These are phyloP conservation scores for Claviceps capensis DNA, from an alignment of 2,329 filamentous ascomycete species.

Conservation along the genomic window DNA sequence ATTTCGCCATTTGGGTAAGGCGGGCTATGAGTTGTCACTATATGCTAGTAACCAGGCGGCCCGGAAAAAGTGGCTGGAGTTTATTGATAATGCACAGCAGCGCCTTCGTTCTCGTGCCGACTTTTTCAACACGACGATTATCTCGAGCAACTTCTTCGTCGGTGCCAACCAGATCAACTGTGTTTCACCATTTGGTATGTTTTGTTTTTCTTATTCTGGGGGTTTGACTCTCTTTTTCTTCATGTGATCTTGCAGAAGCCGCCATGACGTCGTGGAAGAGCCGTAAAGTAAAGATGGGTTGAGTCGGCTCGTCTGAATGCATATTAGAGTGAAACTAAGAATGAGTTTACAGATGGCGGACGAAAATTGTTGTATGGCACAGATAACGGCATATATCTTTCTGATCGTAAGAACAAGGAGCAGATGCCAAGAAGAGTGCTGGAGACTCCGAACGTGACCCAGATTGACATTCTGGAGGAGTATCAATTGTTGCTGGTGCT, in stretches of 20 bases:
- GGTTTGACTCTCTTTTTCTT: background rate
- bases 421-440: slow-evolving; percentile 67
- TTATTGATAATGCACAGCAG: slow-evolving; percentile 82
- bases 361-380: slow-evolving; percentile 91
- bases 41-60: slow-evolving; percentile 77
- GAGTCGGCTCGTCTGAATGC: background rate
- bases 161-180: slow-evolving; percentile 79
- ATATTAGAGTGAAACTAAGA: background rate
- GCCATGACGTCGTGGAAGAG: background rate
- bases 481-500: slow-evolving; percentile 84
- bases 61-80: slow-evolving; percentile 92
- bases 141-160: slow-evolving; percentile 47
- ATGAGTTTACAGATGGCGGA: slow-evolving; percentile 56
- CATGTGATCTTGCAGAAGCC: background rate
- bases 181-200: slow-evolving; percentile 74
- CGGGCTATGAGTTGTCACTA: slow-evolving; percentile 82
- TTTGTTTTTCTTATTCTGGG: background rate
- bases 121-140: slow-evolving; percentile 66
- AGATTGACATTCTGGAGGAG: slow-evolving; percentile 92
- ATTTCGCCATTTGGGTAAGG: slow-evolving; percentile 90
- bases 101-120: slow-evolving; percentile 75
- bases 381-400: slow-evolving; percentile 84
- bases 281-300: background rate
- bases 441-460: slow-evolving; percentile 76
- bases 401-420: slow-evolving; percentile 82